phyloP scores from a whole-genome alignment of 2,329 filamentous ascomycete species.

The Alternaria triticimaculans region DNA sequence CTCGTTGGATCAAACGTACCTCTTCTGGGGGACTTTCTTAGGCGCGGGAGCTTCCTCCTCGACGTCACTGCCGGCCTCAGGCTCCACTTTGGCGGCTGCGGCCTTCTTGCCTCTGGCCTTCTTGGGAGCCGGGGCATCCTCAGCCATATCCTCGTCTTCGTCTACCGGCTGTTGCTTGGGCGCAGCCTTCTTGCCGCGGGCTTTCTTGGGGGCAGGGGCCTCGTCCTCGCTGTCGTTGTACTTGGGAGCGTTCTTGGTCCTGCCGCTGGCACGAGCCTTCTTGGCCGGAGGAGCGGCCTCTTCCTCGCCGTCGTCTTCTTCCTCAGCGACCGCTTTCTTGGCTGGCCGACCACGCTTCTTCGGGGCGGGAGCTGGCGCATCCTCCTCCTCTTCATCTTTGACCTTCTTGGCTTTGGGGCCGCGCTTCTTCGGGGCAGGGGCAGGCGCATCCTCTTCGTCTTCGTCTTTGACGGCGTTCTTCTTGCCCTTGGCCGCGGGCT shows the following conservation, averaged over 20 bases:
- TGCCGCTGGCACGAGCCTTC: conserved; percentile 23
- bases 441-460: conserved; percentile 37
- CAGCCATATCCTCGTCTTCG: conserved; percentile 15
- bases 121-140: conserved; percentile 29
- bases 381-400: conserved; percentile 35
- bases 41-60: conserved; percentile 6
- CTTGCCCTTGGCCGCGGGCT: conserved; percentile 44
- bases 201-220: conserved; percentile 41
- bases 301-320: conserved; percentile 23
- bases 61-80: conserved; percentile 16
- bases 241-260: conserved; percentile 12
- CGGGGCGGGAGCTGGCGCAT: conserved; percentile 32
- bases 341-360: conserved; percentile 37
- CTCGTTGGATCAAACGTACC: conserved; percentile 17
- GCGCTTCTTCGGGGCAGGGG: conserved; percentile 42
- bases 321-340: conserved; percentile 32
- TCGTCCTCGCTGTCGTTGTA: conserved; percentile 16
- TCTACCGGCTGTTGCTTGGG: conserved; percentile 12
- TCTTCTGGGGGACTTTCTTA: conserved; percentile 36
- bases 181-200: conserved; percentile 11
- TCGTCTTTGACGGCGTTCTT: conserved; percentile 34
- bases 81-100: conserved; percentile 16
- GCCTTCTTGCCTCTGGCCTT: conserved; percentile 44
- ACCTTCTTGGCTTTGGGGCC: conserved; percentile 13
- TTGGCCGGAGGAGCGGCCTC: conserved; percentile 30